Percentiles rank a stretch among this genome's conserved stretches.
Conservation (phyloP, 1,284 basidiomycete species). For the Tilletiopsis washingtonensis region DNA sequence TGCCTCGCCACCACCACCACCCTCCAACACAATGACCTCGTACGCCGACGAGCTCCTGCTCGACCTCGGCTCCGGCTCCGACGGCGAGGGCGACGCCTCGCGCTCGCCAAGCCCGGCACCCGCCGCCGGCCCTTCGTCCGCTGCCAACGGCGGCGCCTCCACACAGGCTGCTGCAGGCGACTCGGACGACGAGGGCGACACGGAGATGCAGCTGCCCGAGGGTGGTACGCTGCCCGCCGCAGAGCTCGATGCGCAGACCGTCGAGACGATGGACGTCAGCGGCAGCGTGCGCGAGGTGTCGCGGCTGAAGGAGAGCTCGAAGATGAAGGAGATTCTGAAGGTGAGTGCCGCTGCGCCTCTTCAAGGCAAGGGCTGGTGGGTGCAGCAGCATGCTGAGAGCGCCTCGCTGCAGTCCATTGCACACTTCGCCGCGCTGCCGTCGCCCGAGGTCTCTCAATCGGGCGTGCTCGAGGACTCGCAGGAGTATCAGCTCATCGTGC, state of each 20-base stretch:
- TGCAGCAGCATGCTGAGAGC: too few species aligned
- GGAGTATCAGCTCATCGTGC: slow-evolving; percentile 92
- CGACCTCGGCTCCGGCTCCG: slow-evolving; percentile 56
- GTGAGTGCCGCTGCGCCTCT: too few species aligned
- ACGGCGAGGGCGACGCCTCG: slow-evolving; percentile 49
- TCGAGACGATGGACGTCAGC: slow-evolving; percentile 79
- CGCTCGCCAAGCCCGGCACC: slow-evolving; percentile 19
- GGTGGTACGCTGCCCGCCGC: slow-evolving; percentile 87
- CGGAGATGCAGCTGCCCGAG: slow-evolving; percentile 56
- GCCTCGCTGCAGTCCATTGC: slow-evolving; percentile 67
- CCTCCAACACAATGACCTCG: slow-evolving; percentile 41
- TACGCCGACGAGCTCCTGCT: slow-evolving; percentile 80
- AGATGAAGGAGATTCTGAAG: slow-evolving; percentile 74
- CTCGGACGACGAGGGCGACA: slow-evolving; percentile 3
- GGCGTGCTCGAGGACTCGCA: slow-evolving; percentile 79
- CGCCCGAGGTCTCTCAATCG: slow-evolving; percentile 64
- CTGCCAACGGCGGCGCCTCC: slow-evolving; percentile 16
- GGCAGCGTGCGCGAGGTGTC: slow-evolving; percentile 81
- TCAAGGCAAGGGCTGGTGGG: too few species aligned
- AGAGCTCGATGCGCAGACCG: slow-evolving; percentile 83
- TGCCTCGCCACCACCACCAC: too few species aligned
- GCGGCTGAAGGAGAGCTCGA: slow-evolving; percentile 74
- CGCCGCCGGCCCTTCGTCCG: slow-evolving; percentile 34
- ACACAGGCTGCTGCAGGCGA: slow-evolving; percentile 6
- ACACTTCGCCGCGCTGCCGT: slow-evolving; percentile 69